Evolutionary conservation across 257 asterid genomes (phyloP).

Genomic region (Misopates orontium): DNA sequence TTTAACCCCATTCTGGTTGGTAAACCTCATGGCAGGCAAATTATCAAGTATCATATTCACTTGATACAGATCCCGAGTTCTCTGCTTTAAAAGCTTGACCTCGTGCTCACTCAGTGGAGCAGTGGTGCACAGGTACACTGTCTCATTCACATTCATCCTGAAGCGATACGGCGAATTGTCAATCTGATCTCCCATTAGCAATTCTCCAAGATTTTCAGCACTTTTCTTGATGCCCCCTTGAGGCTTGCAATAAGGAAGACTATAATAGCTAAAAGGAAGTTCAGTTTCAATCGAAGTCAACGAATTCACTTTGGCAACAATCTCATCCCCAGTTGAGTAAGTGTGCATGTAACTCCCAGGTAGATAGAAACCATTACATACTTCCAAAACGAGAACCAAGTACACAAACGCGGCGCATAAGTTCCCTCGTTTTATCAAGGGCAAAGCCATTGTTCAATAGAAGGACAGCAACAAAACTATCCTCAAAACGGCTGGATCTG

Average conservation of each 20-base stretch:
- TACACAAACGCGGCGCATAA: conserved; percentile 42
- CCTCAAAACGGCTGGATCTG: conserved; percentile 31
- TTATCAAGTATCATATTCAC: conserved; percentile 81
- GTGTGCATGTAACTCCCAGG: conserved; percentile 82
- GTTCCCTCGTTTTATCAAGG: conserved; percentile 55
- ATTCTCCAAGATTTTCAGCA: conserved; percentile 83
- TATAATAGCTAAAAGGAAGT: conserved; percentile 75
- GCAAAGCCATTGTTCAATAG: conserved; percentile 55
- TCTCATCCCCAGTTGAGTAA: conserved; percentile 53
- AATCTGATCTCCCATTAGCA: conserved; percentile 83
- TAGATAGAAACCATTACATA: conserved; percentile 68
- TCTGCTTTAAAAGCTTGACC: conserved; percentile 73
- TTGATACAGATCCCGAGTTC: conserved; percentile 76
- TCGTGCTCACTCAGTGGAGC: conserved; percentile 61
- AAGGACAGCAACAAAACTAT: conserved; percentile 38
- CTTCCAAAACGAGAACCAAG: conserved; percentile 49
- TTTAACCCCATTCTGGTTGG: conserved; percentile 64
- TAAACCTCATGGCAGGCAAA: conserved; percentile 74
- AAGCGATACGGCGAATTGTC: conserved; percentile 77
- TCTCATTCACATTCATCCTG: conserved; percentile 65
- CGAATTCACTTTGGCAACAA: conserved; percentile 68
- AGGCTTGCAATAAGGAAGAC: conserved; percentile 74
- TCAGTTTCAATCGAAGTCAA: conserved; percentile 83
- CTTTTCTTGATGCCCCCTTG: conserved; percentile 65
- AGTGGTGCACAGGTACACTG: conserved; percentile 72